A percentile compares a stretch with the other conserved stretches of the same genome.
These are phyloP conservation scores for Penicillium mononematosum DNA, from an alignment of 495 filamentous ascomycete species.

Conservation along the genomic window DNA sequence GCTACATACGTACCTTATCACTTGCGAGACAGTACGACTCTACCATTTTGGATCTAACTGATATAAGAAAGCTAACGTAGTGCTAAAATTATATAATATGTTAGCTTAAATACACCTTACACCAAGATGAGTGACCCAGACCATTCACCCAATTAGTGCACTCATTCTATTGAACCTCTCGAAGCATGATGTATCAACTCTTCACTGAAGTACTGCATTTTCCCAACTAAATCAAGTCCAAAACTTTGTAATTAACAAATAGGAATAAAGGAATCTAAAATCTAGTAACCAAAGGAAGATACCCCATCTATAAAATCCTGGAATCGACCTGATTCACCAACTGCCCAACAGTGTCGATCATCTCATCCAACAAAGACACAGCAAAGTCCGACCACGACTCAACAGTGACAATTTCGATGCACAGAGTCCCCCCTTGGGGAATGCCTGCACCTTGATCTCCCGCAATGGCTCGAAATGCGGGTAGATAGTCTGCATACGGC, in stretches of 20 bases:
- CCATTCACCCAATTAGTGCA: too few species aligned
- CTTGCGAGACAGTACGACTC: too few species aligned
- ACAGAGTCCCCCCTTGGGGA: slow-evolving; percentile 35
- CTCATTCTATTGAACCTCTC: too few species aligned
- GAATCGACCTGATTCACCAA: slow-evolving; percentile 9
- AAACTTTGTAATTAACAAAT: neutral
- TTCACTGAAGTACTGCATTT: too few species aligned
- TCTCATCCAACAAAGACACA: slow-evolving; percentile 9
- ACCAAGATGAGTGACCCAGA: too few species aligned
- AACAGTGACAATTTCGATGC: slow-evolving; percentile 45
- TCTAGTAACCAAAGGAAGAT: neutral
- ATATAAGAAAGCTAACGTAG: too few species aligned
- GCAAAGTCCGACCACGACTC: slow-evolving; percentile 40
- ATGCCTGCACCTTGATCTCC: slow-evolving; percentile 49
- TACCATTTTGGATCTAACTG: too few species aligned
- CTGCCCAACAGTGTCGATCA: slow-evolving; percentile 14
- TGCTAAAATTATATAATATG: too few species aligned
- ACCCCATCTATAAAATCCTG: neutral
- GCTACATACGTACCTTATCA: too few species aligned
- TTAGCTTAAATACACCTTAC: too few species aligned
- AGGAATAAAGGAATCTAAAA: neutral
- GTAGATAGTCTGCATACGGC: slow-evolving; percentile 42
- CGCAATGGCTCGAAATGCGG: slow-evolving; percentile 43
- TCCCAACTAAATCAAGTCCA: too few species aligned
- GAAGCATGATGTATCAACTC: too few species aligned